Conservation (phyloP, 768 basidiomycete species). For the Mycena sanguinolenta region DNA sequence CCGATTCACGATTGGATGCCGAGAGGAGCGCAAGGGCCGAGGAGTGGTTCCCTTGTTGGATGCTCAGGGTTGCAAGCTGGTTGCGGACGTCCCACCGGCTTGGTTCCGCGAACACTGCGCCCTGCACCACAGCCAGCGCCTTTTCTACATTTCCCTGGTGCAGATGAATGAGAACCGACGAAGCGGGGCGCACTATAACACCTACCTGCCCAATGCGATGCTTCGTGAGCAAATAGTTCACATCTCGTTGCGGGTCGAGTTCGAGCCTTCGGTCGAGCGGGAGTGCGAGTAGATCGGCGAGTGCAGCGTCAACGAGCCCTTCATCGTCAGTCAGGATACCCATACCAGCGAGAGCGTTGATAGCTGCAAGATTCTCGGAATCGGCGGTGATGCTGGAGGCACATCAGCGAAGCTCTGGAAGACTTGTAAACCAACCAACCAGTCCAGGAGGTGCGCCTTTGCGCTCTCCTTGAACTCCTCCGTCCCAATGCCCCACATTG, state of each 20-base stretch:
- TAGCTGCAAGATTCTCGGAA: constrained; percentile 83
- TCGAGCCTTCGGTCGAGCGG: constrained; percentile 73
- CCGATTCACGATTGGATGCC: constrained; percentile 40
- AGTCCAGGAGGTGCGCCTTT: constrained; percentile 83
- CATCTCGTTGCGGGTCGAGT: constrained; percentile 79
- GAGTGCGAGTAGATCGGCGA: constrained; percentile 83
- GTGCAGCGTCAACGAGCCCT: constrained; percentile 84
- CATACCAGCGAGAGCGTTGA: constrained; percentile 91
- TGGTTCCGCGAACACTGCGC: constrained; percentile 70
- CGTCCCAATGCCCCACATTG: constrained; percentile 85
- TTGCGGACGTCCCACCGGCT: constrained; percentile 61
- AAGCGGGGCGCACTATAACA: constrained; percentile 9
- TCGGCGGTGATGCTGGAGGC: constrained; percentile 77
- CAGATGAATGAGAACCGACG: not conserved
- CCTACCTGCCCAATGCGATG: constrained; percentile 81
- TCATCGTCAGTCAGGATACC: constrained; percentile 86
- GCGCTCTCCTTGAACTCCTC: constrained; percentile 84
- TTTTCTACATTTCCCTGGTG: constrained; percentile 61
- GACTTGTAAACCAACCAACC: constrained; percentile 61
- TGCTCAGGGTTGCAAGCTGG: constrained; percentile 65
- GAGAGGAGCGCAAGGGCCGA: constrained; percentile 64
- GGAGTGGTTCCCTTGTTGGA: constrained; percentile 60
- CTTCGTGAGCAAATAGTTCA: constrained; percentile 78
- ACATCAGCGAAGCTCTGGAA: constrained; percentile 13
- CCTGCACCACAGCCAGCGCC: constrained; percentile 69